phyloP scores from a whole-genome alignment of 2,329 filamentous ascomycete species.

The Aureobasidium sp. region DNA sequence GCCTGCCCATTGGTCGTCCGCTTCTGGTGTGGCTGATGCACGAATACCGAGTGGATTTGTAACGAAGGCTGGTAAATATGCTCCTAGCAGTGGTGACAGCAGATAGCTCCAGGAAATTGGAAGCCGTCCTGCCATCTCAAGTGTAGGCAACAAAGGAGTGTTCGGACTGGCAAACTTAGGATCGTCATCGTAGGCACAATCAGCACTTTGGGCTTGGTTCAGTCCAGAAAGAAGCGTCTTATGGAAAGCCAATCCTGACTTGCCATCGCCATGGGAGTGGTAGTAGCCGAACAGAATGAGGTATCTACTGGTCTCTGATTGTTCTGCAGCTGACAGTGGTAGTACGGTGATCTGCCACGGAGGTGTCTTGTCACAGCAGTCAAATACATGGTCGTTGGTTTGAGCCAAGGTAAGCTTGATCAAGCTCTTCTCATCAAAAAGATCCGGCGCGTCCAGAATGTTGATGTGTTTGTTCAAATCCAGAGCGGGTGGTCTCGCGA shows the following conservation, averaged over 20 bases:
- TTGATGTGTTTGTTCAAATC: conserved; percentile 37
- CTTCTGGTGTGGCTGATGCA: conserved; percentile 23
- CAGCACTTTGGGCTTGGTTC: neutral
- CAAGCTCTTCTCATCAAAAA: neutral
- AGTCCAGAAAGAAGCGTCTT: conserved; percentile 31
- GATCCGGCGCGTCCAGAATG: conserved; percentile 21
- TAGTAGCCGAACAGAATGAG: conserved; percentile 38
- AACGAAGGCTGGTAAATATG: conserved; percentile 33
- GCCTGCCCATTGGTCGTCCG: conserved; percentile 31
- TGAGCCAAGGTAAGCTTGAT: conserved; percentile 4
- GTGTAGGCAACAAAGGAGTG: conserved; percentile 28
- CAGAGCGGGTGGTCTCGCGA: conserved; percentile 26
- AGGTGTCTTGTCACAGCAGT: conserved; percentile 25
- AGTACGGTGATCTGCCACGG: conserved; percentile 40
- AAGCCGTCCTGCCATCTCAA: conserved; percentile 34
- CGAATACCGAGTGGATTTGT: conserved; percentile 28
- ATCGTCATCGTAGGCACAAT: neutral
- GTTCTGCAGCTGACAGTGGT: conserved; percentile 19
- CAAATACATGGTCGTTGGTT: conserved; percentile 18
- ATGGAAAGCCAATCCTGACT: conserved; percentile 38
- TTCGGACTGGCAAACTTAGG: conserved; percentile 17
- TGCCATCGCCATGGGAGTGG: conserved; percentile 40
- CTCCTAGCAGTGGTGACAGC: conserved; percentile 33
- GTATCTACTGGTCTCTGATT: conserved; percentile 18
- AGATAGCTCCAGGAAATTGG: conserved; percentile 41